A percentile compares a stretch with the other conserved stretches of the same genome.
phyloP scores from a whole-genome alignment of 2,329 filamentous ascomycete species.

The Arachnopeziza araneosa region DNA sequence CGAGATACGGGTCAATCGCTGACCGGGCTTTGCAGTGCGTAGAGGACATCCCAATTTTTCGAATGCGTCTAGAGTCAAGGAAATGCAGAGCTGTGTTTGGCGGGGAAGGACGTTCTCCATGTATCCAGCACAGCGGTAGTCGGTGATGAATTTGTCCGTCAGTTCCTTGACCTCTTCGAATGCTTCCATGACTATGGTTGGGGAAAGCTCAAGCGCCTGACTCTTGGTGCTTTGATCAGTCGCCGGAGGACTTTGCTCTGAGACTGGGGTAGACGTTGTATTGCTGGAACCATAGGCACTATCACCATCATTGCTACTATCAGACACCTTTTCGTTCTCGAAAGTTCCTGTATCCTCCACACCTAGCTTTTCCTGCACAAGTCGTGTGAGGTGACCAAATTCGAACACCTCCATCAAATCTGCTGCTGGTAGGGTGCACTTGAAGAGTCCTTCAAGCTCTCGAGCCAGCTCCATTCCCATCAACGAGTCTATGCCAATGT shows the following conservation, averaged over 20 bases:
- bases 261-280: too few species aligned
- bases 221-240: not conserved
- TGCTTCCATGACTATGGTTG: not conserved
- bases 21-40: conserved; percentile 11
- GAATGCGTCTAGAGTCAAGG: conserved; percentile 31
- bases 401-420: not conserved
- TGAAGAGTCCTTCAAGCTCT: not conserved
- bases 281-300: too few species aligned
- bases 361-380: not conserved
- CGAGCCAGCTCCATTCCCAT: conserved; percentile 1
- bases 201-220: not conserved
- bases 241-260: not conserved
- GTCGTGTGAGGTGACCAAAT: not conserved
- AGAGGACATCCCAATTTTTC: conserved; percentile 24
- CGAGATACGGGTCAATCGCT: conserved; percentile 14
- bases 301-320: too few species aligned
- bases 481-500: not conserved
- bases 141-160: not conserved
- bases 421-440: not conserved
- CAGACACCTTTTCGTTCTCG: not conserved
- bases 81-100: conserved; percentile 25
- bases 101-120: conserved; percentile 8
- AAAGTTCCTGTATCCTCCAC: not conserved
- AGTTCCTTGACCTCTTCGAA: not conserved
- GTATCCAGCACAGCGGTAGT: not conserved